phyloP scores from a whole-genome alignment of 192 early-diverging fungal genomes.

The Paraglomus brasilianum region DNA sequence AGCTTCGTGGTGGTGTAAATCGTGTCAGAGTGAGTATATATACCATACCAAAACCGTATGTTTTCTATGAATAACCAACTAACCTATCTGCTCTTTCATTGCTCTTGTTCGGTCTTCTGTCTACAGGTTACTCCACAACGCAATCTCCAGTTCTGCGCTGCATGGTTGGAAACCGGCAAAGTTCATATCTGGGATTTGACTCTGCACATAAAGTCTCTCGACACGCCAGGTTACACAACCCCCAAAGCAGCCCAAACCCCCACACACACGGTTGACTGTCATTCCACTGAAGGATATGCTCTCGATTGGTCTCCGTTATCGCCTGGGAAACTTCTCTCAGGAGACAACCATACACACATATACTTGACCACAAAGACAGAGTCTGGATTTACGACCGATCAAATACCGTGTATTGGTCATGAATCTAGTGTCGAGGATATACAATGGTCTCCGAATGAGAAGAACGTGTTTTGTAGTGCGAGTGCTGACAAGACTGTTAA shows the following conservation, averaged over 20 bases:
- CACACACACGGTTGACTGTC: conserved; percentile 76
- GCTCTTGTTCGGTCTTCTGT: neutral
- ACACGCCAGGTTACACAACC: conserved; percentile 73
- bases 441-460: conserved; percentile 94
- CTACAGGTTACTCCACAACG: conserved; percentile 65
- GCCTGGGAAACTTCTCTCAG: conserved; percentile 75
- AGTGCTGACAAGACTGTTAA: conserved; percentile 89
- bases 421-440: conserved; percentile 88
- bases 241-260: conserved; percentile 65
- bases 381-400: conserved; percentile 69
- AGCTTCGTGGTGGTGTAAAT: conserved; percentile 91
- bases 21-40: conserved; percentile 68
- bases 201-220: conserved; percentile 70
- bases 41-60: neutral
- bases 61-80: neutral
- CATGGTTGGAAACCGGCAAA: conserved; percentile 95
- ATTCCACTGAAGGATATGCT: conserved; percentile 89
- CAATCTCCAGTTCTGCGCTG: conserved; percentile 78
- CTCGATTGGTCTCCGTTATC: conserved; percentile 89
- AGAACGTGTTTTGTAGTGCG: conserved; percentile 89
- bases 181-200: conserved; percentile 91
- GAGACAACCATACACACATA: conserved; percentile 78
- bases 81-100: conserved; percentile 26
- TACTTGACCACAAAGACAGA: conserved; percentile 75
- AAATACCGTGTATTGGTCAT: conserved; percentile 79